Base-by-base conservation (phyloP, 169 alveolate species). In the Eimeria tenella region DNA sequence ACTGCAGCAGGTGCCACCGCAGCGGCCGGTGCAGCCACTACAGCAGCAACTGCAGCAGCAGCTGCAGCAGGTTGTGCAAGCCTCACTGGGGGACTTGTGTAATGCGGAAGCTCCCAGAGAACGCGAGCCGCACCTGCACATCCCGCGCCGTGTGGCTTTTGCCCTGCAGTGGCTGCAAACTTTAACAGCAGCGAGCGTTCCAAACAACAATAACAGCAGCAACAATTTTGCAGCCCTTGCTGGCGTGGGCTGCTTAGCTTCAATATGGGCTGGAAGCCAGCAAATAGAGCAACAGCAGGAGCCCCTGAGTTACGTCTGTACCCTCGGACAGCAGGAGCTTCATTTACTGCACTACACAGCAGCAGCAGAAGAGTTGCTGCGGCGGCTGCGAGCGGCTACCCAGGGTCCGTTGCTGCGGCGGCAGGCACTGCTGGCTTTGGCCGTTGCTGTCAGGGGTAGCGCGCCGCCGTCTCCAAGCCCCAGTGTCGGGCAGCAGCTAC, bases 401-500 rank as follows among this genome's bases (percentile, higher is more conserved):
- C 86, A 75, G 86, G 86, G 86, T n/a, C 52, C 86, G 60, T 21
- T 75, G 86, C 19, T 75, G 63, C 86, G 86, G 25, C 60, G 86
- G 63, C 86, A 75, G 86, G 60, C 86, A 13, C 10, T 75, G 17
- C 52, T 75, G 60, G 86, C 86, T 17, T 25, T 75, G 6, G 86
- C 86, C 60, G 86, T 75, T 75, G 86, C 86, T 49, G 86, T 25
- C 15, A 17, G 86, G 5, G 86, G 86, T n/a, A 75, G 86, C 86
- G 60, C 86, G 65, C 49, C 86, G 10, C 86, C 86, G 25, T 19
- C 86, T 21, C 86, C 60, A 13, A 42, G 56, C 60, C 60, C 86
- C 6, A 75, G 65, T 75, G 86, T 75, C 31, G 52, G 86, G 31
- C 86, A 75, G 63, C 65, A 75, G 63, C 60, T 75, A 62, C 65